A percentile compares a stretch with the other conserved stretches of the same genome.
Evolutionary conservation across 2,329 filamentous ascomycete genomes (phyloP).

Genomic region (Scedosporium minutisporum): DNA sequence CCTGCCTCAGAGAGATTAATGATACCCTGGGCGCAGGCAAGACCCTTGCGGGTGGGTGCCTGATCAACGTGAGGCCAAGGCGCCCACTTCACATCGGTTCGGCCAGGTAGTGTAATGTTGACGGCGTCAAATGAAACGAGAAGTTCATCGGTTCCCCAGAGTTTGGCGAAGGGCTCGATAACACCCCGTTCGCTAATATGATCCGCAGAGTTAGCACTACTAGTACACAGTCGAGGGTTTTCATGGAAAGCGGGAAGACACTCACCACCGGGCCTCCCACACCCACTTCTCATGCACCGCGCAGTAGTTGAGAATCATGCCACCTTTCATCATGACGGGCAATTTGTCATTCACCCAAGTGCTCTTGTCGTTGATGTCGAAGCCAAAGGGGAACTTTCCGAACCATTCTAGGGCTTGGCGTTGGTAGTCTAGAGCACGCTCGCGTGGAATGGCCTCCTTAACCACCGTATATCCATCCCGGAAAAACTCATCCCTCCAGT

Average conservation of each 20-base stretch:
- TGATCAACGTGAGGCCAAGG: slow-evolving; percentile 22
- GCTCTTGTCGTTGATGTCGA: slow-evolving; percentile 16
- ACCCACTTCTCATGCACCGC: slow-evolving; percentile 29
- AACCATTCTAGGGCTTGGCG: slow-evolving; percentile 15
- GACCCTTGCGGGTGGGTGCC: slow-evolving; percentile 15
- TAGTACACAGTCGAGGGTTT: no score
- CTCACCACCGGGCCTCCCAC: slow-evolving; percentile 23
- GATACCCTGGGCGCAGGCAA: slow-evolving; percentile 20
- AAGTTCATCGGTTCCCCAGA: slow-evolving; percentile 29
- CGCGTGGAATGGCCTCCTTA: slow-evolving; percentile 32
- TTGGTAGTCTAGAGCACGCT: slow-evolving; percentile 25
- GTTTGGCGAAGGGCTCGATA: slow-evolving; percentile 26
- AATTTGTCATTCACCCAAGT: slow-evolving; percentile 26
- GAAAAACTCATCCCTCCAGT: slow-evolving; percentile 24
- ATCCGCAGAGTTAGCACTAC: no score
- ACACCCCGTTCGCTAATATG: slow-evolving; percentile 22
- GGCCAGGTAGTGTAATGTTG: slow-evolving; percentile 28
- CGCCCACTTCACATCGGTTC: slow-evolving; percentile 6
- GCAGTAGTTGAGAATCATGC: slow-evolving; percentile 19
- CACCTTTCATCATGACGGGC: slow-evolving; percentile 21
- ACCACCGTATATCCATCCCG: slow-evolving; percentile 33
- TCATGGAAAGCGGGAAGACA: no score
- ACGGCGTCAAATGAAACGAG: slow-evolving; percentile 35
- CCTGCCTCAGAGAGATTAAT: slow-evolving; percentile 15
- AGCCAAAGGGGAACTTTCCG: slow-evolving; percentile 12